Evolutionary conservation across 768 basidiomycete species (phyloP).

Genomic region (Calocybe indica): DNA sequence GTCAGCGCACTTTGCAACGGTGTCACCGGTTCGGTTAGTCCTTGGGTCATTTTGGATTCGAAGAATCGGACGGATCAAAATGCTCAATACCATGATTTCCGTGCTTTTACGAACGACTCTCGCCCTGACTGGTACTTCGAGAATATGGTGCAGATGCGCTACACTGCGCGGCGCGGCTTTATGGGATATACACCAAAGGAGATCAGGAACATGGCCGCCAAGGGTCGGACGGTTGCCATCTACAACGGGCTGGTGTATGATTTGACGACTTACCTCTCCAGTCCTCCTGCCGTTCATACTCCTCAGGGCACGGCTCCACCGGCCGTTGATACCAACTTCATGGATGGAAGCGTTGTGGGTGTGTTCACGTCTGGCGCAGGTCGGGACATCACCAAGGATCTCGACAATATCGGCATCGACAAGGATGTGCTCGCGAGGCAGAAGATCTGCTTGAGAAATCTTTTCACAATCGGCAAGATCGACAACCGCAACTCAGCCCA

Average conservation of each 20-base stretch:
- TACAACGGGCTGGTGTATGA: slow-evolving; percentile 87
- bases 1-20: slow-evolving; percentile 93
- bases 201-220: slow-evolving; percentile 62
- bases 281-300: slow-evolving; percentile 49
- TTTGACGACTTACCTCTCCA: slow-evolving; percentile 70
- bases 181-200: slow-evolving; percentile 77
- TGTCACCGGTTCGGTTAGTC: slow-evolving; percentile 70
- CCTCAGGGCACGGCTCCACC: slow-evolving; percentile 43
- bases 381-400: slow-evolving; percentile 70
- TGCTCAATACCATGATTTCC: slow-evolving; percentile 93
- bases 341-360: slow-evolving; percentile 60
- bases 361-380: slow-evolving; percentile 77
- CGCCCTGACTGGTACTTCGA: slow-evolving; percentile 99
- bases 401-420: slow-evolving; percentile 61
- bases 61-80: slow-evolving; percentile 74
- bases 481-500: slow-evolving; percentile 91
- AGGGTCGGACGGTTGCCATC: slow-evolving; percentile 69
- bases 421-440: slow-evolving; percentile 58
- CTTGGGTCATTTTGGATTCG: slow-evolving; percentile 74
- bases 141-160: slow-evolving; percentile 90
- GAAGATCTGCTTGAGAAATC: slow-evolving; percentile 84
- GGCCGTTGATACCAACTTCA: slow-evolving; percentile 52
- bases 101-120: slow-evolving; percentile 79
- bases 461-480: slow-evolving; percentile 87
- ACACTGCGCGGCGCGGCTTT: slow-evolving; percentile 83